Percentiles rank a stretch among this genome's conserved stretches.
These are phyloP conservation scores for barley (Hordeum vulgare) DNA, from an alignment of 176 grass and related monocot species.

Conservation along the genomic window DNA sequence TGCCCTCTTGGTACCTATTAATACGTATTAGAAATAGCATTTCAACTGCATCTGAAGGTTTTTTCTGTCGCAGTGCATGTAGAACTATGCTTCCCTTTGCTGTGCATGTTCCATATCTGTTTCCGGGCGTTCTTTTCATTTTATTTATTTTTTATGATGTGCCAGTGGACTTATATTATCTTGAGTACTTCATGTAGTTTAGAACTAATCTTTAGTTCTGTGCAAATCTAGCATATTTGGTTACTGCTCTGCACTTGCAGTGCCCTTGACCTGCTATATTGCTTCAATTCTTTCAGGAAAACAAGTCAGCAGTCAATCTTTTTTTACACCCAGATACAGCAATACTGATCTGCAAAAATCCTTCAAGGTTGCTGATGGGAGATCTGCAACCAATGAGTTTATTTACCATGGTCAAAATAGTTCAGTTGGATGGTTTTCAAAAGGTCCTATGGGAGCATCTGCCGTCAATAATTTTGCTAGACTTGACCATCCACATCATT, in stretches of 20 bases:
- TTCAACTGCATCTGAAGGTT: not conserved
- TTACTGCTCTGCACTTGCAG: not conserved
- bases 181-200: not conserved
- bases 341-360: not conserved
- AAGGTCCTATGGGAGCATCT: slow-evolving; percentile 12
- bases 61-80: not conserved
- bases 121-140: not conserved
- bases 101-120: not conserved
- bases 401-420: slow-evolving; percentile 31
- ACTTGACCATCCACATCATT: slow-evolving; percentile 13
- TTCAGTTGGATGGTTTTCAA: slow-evolving; percentile 42
- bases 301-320: slow-evolving; percentile 14
- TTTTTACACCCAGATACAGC: slow-evolving; percentile 28
- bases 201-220: slow-evolving; percentile 1
- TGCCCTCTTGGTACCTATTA: not conserved
- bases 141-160: slow-evolving; percentile 3
- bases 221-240: not conserved
- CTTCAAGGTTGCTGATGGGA: slow-evolving; percentile 27
- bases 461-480: slow-evolving; percentile 25
- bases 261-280: slow-evolving; percentile 9
- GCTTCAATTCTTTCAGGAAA: slow-evolving; percentile 41
- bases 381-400: slow-evolving; percentile 27
- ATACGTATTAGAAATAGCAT: not conserved
- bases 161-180: not conserved
- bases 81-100: slow-evolving; percentile 12